Evolutionary conservation across 2,329 filamentous ascomycete genomes (phyloP).

Genomic region (Fusarium sp.): DNA sequence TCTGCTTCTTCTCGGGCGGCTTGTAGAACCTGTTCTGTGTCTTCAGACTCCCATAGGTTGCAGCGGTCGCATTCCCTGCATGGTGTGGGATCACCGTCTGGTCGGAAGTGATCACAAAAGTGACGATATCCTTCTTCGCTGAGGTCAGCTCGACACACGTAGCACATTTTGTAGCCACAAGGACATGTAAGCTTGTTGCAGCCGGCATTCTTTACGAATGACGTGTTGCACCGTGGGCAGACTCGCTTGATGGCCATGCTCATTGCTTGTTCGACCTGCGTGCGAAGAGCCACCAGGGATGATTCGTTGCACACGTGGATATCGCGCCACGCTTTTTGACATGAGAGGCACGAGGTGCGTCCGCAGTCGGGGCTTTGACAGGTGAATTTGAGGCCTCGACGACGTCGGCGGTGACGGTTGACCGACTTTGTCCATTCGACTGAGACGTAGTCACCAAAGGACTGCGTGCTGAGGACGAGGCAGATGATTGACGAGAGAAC

Average conservation of each 20-base stretch:
- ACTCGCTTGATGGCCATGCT: slow-evolving; percentile 95
- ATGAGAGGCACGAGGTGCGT: slow-evolving; percentile 82
- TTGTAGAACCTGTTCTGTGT: slow-evolving; percentile 75
- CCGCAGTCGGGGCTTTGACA: slow-evolving; percentile 79
- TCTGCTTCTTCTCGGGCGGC: slow-evolving; percentile 79
- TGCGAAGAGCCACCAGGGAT: slow-evolving; percentile 82
- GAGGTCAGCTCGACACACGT: slow-evolving; percentile 87
- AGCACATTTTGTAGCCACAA: slow-evolving; percentile 98
- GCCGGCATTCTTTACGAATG: slow-evolving; percentile 91
- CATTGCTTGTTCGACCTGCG: slow-evolving; percentile 91
- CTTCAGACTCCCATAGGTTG: slow-evolving; percentile 82
- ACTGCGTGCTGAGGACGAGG: slow-evolving; percentile 57
- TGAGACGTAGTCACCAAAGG: slow-evolving; percentile 56
- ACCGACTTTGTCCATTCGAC: slow-evolving; percentile 70
- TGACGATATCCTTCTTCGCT: slow-evolving; percentile 85
- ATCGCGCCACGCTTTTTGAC: slow-evolving; percentile 85
- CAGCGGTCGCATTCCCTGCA: slow-evolving; percentile 86
- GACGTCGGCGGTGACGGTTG: slow-evolving; percentile 75
- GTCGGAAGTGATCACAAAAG: slow-evolving; percentile 95
- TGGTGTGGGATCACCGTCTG: slow-evolving; percentile 75
- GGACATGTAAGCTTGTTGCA: slow-evolving; percentile 98
- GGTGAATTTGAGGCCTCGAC: slow-evolving; percentile 80
- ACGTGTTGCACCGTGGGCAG: slow-evolving; percentile 90
- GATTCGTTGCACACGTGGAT: slow-evolving; percentile 92
- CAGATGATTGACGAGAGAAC: slow-evolving; percentile 60